Base-by-base conservation (phyloP, 2,329 filamentous ascomycete species). In the Hysterium pulicare region DNA sequence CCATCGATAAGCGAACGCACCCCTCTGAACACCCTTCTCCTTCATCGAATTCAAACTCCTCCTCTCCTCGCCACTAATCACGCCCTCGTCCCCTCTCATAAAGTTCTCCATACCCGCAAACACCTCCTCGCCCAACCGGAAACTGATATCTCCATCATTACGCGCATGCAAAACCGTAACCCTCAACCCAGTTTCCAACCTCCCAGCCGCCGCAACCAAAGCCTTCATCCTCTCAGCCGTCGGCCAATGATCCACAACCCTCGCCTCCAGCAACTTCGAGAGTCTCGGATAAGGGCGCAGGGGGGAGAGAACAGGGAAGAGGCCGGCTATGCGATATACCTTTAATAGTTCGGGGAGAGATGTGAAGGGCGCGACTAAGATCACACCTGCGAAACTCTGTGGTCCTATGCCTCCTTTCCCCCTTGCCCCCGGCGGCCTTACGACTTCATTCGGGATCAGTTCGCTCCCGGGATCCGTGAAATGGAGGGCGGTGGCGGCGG, bases 81-180 rank as follows among this genome's bases (percentile, higher is more conserved):
- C 57, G 16, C 42, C 61, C 46, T 55, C 64, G 19, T 61, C 45
- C 38, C 58, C 53, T 54, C 63, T 20, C 58, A 66, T 44, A 43
- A 55, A 24, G 1, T 40, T 41, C 38, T 65, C 55, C 7, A 66
- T 47, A 1, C 48, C 51, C 26, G 40, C 40, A 31, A 55, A 67
- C 26, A 67, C 30, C 0, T 43, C 63, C 33, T 63, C 53, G 22
- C 82, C 81, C 57, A 90, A 83, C 1, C 71, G 76, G 70, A 81
- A 91, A 0, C 87, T 83, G 46, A 97, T 95, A 54, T 95, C 88
- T 45, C 72, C 71, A 61, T 97, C 91, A 57, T 95, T 81, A 41
- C 78, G 76, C 13, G 90, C 87, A 56, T 96, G 91, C 2, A 97
- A 70, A 32, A 96, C 71, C 33, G 79, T 82, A 16, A 96, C 69